Evolutionary conservation across 164 flowering plant species (phyloP), one percentile per base, ranked within the genome.

Genomic region (Berberis vulgaris): DNA sequence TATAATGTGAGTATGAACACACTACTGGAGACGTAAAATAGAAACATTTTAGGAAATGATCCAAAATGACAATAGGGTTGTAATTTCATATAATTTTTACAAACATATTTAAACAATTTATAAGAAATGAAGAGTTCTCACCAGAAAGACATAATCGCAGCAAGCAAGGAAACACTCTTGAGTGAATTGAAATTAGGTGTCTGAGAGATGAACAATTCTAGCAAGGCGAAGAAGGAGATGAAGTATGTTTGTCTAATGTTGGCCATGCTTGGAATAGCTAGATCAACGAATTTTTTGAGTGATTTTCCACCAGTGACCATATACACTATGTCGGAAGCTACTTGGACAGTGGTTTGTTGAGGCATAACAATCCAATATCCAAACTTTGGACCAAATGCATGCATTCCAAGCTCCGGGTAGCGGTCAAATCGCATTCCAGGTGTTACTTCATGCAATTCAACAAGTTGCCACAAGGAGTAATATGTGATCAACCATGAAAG

Each of bases 131-230:
- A 52, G 55, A 52, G 13, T 10, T 52, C 7, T 10, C 13, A 3
- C 4, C 55, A 10, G 55, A 3, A 52, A 52, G 55, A 26, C 26
- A 26, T 26, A 26, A 26, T 26, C 26, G 26, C 26, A 26, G 26
- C 26, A 26, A 26, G 26, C 10, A 52, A 11, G 10, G 55, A 52
- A 10, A 52, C 55, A 10, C 55, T 26, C 13, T 7, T 52, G 2
- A 52, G 55, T 52, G 55, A 52, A 52, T 52, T 52, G 13, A 52
- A 52, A 52, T 52, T 52, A 26, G 55, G 55, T 10, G 55, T 52
- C 8, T 52, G 55, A 6, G n/a, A 52, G 55, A 52, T 52, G 10
- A 26, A 12, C 55, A 7, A 10, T 52, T 52, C 13, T 7, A 52
- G 13, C 3, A 52, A 3, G 13, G 3, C n/a, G 7, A 52, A 52